Conservation (phyloP, 208 protist species). For the Leishmania turanica region DNA sequence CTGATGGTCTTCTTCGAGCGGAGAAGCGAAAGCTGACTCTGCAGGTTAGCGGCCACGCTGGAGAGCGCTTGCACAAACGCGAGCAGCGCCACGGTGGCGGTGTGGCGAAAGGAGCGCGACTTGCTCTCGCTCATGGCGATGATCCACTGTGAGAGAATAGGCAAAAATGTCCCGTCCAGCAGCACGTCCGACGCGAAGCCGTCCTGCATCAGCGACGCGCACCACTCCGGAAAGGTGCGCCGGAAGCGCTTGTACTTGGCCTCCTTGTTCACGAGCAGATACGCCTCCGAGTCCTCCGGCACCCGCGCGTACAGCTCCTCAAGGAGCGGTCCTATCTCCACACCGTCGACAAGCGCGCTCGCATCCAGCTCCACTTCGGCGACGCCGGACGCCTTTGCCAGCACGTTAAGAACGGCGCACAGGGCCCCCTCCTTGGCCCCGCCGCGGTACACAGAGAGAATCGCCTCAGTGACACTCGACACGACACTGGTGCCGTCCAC, state of each 20-base stretch:
- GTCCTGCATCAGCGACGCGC: conserved; percentile 56
- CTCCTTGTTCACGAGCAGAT: conserved; percentile 82
- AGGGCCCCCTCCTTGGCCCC: conserved; percentile 43
- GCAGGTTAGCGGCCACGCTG: conserved; percentile 46
- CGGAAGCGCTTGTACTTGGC: conserved; percentile 65
- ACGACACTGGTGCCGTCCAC: conserved; percentile 44
- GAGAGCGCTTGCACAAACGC: conserved; percentile 80
- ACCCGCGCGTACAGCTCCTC: conserved; percentile 86
- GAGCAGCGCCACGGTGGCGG: conserved; percentile 70
- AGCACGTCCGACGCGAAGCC: conserved; percentile 61
- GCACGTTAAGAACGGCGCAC: conserved; percentile 75
- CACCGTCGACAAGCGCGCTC: conserved; percentile 56
- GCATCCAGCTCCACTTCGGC: conserved; percentile 69
- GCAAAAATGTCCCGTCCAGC: conserved; percentile 59
- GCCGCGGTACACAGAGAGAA: conserved; percentile 64
- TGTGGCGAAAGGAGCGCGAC: conserved; percentile 85
- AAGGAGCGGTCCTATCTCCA: conserved; percentile 69
- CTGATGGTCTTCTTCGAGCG: conserved; percentile 54
- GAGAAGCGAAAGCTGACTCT: conserved; percentile 44
- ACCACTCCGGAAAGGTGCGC: conserved; percentile 65
- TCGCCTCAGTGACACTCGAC: conserved; percentile 28
- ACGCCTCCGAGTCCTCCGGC: conserved; percentile 67
- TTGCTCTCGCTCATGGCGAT: conserved; percentile 92
- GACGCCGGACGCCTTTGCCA: conserved; percentile 78
- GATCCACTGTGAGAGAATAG: conserved; percentile 74